phyloP scores from a whole-genome alignment of 2,329 filamentous ascomycete genomes.

The Daldinia sp. region DNA sequence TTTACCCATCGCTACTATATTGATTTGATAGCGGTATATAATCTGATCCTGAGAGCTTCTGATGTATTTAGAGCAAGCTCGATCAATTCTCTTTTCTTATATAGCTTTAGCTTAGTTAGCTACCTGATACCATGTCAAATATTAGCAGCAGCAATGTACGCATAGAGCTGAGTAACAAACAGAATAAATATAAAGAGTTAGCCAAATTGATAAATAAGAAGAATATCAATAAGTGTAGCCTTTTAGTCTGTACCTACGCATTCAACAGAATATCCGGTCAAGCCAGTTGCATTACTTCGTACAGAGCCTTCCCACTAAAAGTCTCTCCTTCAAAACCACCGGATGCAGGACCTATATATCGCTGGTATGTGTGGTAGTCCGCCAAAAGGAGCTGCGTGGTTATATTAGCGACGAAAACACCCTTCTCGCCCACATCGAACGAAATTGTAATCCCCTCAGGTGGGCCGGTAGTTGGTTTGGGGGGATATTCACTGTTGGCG shows the following conservation, averaged over 20 bases:
- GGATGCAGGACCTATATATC: neutral
- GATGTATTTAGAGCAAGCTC: neutral
- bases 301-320: neutral
- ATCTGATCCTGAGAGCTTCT: neutral
- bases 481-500: neutral
- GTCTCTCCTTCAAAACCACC: neutral
- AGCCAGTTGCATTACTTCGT: neutral
- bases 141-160: too few relatives aligned
- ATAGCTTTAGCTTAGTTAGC: too few relatives aligned
- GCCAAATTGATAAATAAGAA: neutral
- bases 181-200: too few relatives aligned
- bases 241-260: too few relatives aligned
- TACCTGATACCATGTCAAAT: too few relatives aligned
- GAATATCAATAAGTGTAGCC: neutral
- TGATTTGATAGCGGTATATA: neutral
- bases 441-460: neutral
- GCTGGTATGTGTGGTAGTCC: neutral
- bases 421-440: neutral
- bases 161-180: too few relatives aligned
- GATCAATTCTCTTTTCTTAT: too few relatives aligned
- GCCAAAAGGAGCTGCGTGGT: neutral
- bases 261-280: neutral
- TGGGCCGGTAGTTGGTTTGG: neutral
- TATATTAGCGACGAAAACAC: neutral
- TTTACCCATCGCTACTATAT: neutral